Base-by-base conservation (phyloP, 306 rosid genomes). In the Citrullus colocynthis region DNA sequence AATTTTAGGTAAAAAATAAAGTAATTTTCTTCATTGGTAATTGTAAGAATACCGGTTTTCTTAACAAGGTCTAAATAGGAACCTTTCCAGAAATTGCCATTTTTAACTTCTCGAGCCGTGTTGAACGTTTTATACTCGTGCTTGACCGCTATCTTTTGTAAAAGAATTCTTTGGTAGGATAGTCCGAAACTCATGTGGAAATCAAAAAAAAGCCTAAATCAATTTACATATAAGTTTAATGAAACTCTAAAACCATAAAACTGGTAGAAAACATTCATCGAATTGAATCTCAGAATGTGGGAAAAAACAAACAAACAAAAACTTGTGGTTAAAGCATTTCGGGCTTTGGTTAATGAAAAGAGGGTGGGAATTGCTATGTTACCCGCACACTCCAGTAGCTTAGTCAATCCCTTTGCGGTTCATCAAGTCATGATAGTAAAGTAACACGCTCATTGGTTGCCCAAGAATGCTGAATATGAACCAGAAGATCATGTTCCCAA, bases 401-500 rank as follows among this genome's bases (percentile, higher is more conserved):
- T 44, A 75, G 67, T 75, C 79, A 12, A 80, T 78, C 72, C 81
- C 88, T 66, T 89, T 85, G 28, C 92, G 83, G 82, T 89, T 96
- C 96, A 96, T 85, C 91, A 91, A 78, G 84, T 96, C 99, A 28
- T 96, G 99, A 83, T 96, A 96, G 75, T 96, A 96, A 9, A 96
- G 84, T 75, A 96, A 93, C 61, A 96, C 82, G 18, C 94, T 88
- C 97, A 91, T 93, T n/a, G 98, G 99, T 85, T 96, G 99, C 20
- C 99, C 99, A 55, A 96, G 87, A 60, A 96, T 93, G 79, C 96
- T 24, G 82, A 96, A 96, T 77, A 85, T 75, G 90, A 91, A 91
- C 99, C 99, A 96, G 83, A 96, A 92, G 73, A 89, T 83, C 93
- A 93, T 96, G 75, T 96, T 96, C 66, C 99, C 99, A 64, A 90